phyloP scores from a whole-genome alignment of 257 asterid genomes.

The Jasminum sambac region DNA sequence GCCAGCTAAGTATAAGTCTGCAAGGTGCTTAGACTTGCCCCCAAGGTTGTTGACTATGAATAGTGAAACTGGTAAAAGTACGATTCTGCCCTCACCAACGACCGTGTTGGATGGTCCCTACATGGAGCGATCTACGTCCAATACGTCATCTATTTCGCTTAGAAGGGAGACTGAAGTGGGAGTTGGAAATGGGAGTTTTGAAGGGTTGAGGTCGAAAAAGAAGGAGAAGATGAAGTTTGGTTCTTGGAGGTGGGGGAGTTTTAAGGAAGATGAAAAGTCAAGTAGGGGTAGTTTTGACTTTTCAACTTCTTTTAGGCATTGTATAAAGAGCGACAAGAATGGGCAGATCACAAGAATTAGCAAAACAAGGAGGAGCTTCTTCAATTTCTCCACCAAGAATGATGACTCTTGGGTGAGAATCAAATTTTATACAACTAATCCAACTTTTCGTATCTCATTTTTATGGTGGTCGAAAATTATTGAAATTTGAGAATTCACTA shows the following conservation, averaged over 20 bases:
- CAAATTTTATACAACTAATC: not conserved
- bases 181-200: slow-evolving; percentile 5
- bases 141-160: slow-evolving; percentile 16
- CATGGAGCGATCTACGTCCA: slow-evolving; percentile 7
- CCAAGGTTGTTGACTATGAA: slow-evolving; percentile 34
- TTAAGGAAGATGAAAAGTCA: slow-evolving; percentile 23
- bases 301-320: not conserved
- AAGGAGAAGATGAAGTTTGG: slow-evolving; percentile 12
- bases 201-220: slow-evolving; percentile 4
- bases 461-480: too few species aligned
- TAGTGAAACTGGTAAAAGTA: not conserved
- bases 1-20: slow-evolving; percentile 19
- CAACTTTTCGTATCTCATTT: not conserved
- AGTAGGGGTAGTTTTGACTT: slow-evolving; percentile 17
- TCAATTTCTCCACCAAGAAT: slow-evolving; percentile 27
- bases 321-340: slow-evolving; percentile 16
- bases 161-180: slow-evolving; percentile 21
- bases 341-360: slow-evolving; percentile 25
- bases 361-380: slow-evolving; percentile 38
- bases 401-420: slow-evolving; percentile 37
- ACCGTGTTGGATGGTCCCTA: slow-evolving; percentile 42
- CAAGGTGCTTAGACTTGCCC: slow-evolving; percentile 44
- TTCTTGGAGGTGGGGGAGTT: slow-evolving; percentile 42
- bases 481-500: too few species aligned
- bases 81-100: slow-evolving; percentile 34